Conservation (phyloP, 257 asterid species). For the Solanum microdontum region DNA sequence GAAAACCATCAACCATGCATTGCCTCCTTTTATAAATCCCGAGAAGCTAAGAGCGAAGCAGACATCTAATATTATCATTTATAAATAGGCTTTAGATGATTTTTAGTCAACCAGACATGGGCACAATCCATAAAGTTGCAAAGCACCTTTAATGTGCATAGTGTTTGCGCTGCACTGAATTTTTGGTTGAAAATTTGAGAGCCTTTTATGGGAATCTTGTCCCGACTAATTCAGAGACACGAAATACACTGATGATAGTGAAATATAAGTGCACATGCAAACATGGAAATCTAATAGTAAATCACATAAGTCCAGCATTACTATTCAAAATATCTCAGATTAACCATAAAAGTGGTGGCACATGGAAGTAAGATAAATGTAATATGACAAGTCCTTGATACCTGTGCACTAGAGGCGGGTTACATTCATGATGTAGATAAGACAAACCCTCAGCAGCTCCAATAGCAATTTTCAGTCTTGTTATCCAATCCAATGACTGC, state of each 20-base stretch:
- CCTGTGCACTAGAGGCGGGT: conserved; percentile 94
- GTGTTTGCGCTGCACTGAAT: not conserved
- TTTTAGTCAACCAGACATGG: not conserved
- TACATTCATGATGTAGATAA: conserved; percentile 85
- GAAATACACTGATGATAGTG: not conserved
- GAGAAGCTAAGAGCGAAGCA: not conserved
- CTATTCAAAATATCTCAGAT: not conserved
- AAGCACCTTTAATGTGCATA: not conserved
- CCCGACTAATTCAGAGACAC: not conserved
- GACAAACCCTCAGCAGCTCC: conserved; percentile 90
- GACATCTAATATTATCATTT: not conserved
- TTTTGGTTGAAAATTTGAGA: not conserved
- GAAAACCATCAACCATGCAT: not conserved
- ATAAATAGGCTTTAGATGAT: not conserved
- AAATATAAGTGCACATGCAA: not conserved
- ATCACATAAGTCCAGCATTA: not conserved
- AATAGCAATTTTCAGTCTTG: conserved; percentile 81
- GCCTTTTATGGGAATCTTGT: not conserved
- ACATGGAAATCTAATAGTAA: not conserved
- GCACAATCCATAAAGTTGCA: not conserved
- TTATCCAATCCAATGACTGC: conserved; percentile 94
- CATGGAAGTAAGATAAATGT: not conserved
- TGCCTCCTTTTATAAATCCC: not conserved
- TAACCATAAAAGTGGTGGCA: not conserved
- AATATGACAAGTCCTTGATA: conserved; percentile 14